Percentiles rank a stretch among this genome's conserved stretches.
Conservation (phyloP, 1,284 basidiomycete species). For the Lignosus rhinocerotis region DNA sequence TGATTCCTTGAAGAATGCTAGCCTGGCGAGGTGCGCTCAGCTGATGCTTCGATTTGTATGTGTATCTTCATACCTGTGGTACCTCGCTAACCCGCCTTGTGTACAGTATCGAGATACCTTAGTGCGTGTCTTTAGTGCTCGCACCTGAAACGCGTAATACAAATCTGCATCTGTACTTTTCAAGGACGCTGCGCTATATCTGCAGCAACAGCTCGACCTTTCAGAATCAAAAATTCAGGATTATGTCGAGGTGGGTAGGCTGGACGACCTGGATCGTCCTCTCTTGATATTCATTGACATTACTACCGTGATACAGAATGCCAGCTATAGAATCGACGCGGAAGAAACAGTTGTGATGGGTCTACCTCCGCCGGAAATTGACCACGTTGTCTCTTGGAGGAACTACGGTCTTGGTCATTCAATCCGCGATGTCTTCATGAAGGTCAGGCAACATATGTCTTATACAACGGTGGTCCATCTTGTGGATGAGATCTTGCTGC, state of each 20-base stretch:
- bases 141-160: not conserved
- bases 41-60: slow-evolving; percentile 39
- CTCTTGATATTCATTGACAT: not conserved
- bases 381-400: slow-evolving; percentile 40
- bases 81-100: not conserved
- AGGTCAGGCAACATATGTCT: slow-evolving; percentile 28
- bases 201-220: slow-evolving; percentile 46
- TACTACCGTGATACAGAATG: slow-evolving; percentile 33
- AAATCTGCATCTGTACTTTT: not conserved
- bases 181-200: slow-evolving; percentile 49
- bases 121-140: slow-evolving; percentile 26
- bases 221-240: slow-evolving; percentile 47
- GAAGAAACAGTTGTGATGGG: slow-evolving; percentile 49
- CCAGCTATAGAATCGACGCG: slow-evolving; percentile 45
- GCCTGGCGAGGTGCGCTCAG: slow-evolving; percentile 37
- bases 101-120: slow-evolving; percentile 46
- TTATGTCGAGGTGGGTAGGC: slow-evolving; percentile 45
- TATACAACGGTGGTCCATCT: not conserved
- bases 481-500: not conserved
- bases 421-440: slow-evolving; percentile 38
- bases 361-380: slow-evolving; percentile 42
- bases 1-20: slow-evolving; percentile 31
- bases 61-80: not conserved
- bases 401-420: slow-evolving; percentile 48
- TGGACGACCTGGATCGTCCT: not conserved